These are phyloP conservation scores for Straminergon stramineum DNA, from an alignment of 225 moss, liverwort and hornwort genomes.

Conservation along the genomic window DNA sequence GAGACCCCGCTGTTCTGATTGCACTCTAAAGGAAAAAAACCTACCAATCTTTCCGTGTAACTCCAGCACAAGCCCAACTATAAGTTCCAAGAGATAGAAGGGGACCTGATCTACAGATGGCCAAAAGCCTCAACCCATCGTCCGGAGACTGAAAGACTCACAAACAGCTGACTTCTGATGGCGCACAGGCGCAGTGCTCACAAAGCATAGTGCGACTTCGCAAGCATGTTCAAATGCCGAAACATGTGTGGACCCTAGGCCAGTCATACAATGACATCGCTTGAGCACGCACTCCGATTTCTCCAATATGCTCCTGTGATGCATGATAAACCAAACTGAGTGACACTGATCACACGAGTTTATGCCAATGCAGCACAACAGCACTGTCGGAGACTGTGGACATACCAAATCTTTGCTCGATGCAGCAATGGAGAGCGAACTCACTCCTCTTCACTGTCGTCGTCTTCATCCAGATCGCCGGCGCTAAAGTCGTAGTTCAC, in stretches of 20 bases:
- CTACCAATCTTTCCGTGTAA: not conserved
- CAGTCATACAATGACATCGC: constrained; percentile 2
- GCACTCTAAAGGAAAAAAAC: not conserved
- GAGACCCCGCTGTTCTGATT: not conserved
- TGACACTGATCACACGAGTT: not conserved
- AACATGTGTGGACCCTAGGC: not conserved
- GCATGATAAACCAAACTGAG: constrained; percentile 10
- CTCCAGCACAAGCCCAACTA: not conserved
- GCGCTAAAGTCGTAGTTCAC: constrained; percentile 47
- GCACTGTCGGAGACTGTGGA: not conserved
- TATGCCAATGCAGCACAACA: not conserved
- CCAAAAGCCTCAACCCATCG: not conserved
- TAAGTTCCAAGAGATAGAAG: not conserved
- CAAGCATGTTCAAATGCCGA: not conserved
- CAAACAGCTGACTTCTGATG: not conserved
- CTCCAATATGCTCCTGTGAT: constrained; percentile 20
- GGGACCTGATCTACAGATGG: not conserved
- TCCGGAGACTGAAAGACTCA: not conserved
- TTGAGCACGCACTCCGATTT: not conserved
- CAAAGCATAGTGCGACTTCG: not conserved
- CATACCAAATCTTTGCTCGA: constrained; percentile 7
- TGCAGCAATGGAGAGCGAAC: not conserved
- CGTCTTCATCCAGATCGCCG: constrained; percentile 51
- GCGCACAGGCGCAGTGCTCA: not conserved
- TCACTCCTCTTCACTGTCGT: constrained; percentile 47